Base-by-base conservation (phyloP, 2,329 filamentous ascomycete species). In the Hymenoscyphus repandus region DNA sequence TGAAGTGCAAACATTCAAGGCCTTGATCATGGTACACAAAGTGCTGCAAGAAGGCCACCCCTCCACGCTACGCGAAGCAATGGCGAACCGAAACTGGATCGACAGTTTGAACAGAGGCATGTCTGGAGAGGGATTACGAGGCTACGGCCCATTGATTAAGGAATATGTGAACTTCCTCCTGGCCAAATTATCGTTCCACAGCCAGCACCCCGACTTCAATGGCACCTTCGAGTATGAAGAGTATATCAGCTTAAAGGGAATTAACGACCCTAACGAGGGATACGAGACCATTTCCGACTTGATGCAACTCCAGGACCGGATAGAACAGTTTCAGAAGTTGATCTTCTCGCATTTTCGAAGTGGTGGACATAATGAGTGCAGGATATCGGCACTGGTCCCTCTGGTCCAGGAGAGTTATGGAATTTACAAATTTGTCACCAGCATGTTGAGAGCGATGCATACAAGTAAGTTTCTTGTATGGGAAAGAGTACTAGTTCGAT, bases 361-460 rank as follows among this genome's bases (percentile, higher is more conserved):
- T 58, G 88, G 91, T 22, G 85, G 87, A 43, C 95, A 96, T 72
- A 99, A 97, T 64, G 93, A 99, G 69, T 97, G 92, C 69, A 82
- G 92, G 55, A 99, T 99, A 64, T 95, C 92, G 12, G 89, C 93
- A 1, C 73, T 99, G 47, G 91, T 97, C 18, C 90, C 91, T 2
- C 74, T 99, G 39, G 93, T 99, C 2, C 90, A 96, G 68, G 93
- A 99, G 74, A 97, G 90, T 68, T 99, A 97, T 70, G 93, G 93
- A 43, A 97, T 99, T 61, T 99, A 99, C 77, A 97, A 97, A 71
- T 99, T 99, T 69, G 91, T 96, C 58, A 99, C 93, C 0, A 99
- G 93, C 85, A 99, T 99, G 93, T 73, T 99, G 55, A 83, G 93
- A 50, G 93, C 93, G 13, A 96, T 99, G 91, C 92, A 99, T 68